Evolutionary conservation across 106 monocot species (phyloP).

Genomic region (Acorus gramineus): DNA sequence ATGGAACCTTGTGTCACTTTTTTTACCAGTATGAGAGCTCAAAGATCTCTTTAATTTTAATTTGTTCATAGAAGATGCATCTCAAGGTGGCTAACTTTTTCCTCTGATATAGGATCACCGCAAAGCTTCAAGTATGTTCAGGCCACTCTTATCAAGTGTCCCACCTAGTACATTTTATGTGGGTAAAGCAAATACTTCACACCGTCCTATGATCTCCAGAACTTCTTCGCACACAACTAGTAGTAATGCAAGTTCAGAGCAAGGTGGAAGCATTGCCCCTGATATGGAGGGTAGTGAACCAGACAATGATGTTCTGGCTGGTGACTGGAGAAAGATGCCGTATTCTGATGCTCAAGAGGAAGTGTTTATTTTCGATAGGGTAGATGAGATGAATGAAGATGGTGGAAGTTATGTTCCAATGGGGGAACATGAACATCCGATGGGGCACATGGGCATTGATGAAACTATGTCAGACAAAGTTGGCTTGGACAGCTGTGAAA

Average conservation of each 20-base stretch:
- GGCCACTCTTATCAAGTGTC: constrained; percentile 87
- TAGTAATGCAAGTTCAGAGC: constrained; percentile 81
- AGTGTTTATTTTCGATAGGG: constrained; percentile 53
- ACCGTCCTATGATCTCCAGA: constrained; percentile 59
- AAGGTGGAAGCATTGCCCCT: constrained; percentile 38
- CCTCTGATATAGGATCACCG: constrained; percentile 47
- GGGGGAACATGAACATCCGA: constrained; percentile 3
- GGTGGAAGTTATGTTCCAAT: neutral
- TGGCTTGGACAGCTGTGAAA: constrained; percentile 11
- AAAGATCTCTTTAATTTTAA: too few species aligned
- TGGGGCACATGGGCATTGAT: constrained; percentile 3
- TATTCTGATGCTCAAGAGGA: constrained; percentile 46
- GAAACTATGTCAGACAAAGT: constrained; percentile 6
- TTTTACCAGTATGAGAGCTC: too few species aligned
- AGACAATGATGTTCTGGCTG: constrained; percentile 24
- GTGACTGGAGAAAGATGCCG: constrained; percentile 35
- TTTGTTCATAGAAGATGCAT: too few species aligned
- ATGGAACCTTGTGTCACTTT: too few species aligned
- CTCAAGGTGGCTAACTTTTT: too few species aligned
- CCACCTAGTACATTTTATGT: constrained; percentile 47
- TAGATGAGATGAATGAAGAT: constrained; percentile 34
- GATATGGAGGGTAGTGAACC: constrained; percentile 24
- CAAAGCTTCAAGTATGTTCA: constrained; percentile 82
- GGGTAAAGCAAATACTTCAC: constrained; percentile 31
- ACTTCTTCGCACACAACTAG: constrained; percentile 83